Conservation (phyloP, 441 rosid genomes). For the Arabidopsis lyrata region DNA sequence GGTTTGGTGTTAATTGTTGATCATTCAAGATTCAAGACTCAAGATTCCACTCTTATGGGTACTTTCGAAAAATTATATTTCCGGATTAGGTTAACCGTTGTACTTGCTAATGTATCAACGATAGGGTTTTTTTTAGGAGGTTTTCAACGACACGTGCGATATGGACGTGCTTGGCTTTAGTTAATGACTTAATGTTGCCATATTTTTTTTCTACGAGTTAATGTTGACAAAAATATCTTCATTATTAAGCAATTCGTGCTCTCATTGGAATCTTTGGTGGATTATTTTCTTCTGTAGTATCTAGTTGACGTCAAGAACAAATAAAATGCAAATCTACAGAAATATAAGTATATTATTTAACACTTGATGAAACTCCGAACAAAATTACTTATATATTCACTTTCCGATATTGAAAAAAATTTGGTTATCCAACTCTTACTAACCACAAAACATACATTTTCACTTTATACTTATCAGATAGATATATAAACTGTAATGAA, state of each 20-base stretch:
- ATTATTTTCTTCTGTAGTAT: not conserved
- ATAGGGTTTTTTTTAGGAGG: not conserved
- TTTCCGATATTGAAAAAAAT: not conserved
- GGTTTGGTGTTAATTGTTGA: conserved; percentile 17
- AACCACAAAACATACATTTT: conserved; percentile 16
- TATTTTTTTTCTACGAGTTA: conserved; percentile 14
- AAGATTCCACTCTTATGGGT: conserved; percentile 16
- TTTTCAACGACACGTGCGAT: conserved; percentile 35
- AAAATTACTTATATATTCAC: not conserved
- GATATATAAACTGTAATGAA: not conserved
- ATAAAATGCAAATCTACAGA: not conserved
- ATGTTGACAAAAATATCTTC: conserved; percentile 29
- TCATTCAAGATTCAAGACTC: conserved; percentile 1
- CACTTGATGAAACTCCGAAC: not conserved
- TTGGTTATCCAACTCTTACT: conserved; percentile 14
- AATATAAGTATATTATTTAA: not conserved
- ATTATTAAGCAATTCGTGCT: conserved; percentile 22
- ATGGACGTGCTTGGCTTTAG: not conserved
- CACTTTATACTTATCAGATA: not conserved
- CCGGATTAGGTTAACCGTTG: conserved; percentile 27
- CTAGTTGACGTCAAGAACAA: not conserved
- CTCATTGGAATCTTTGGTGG: not conserved
- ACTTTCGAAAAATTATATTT: not conserved
- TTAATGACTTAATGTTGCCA: not conserved
- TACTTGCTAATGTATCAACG: not conserved